Evolutionary conservation across 805 yeast genomes (phyloP), one percentile per base, ranked within the genome.

Genomic region (Komagataella mondaviorum): DNA sequence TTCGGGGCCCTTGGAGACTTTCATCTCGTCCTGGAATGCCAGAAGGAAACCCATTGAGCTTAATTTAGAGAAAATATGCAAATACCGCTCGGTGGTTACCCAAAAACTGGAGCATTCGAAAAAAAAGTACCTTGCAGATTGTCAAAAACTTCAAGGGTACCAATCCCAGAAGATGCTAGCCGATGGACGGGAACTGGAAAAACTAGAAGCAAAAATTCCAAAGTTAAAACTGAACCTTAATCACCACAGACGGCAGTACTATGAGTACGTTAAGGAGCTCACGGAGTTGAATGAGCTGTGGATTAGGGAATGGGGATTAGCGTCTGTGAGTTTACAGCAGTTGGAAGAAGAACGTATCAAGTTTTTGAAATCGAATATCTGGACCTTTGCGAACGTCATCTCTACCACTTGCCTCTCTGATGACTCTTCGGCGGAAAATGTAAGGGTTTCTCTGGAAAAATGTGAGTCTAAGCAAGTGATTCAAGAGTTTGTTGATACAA

Each of bases 401-500:
- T 85, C 95, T 6, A 73, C 87, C 0, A 72, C 81, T 2, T 88
- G 96, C 61, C 90, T 88, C 36, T 77, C 80, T 47, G 85, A 83
- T 59, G 96, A 88, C 60, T 83, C 79, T 55, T 74, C 85, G 7
- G 86, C 85, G 52, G 96, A 88, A 60, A 71, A 71, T 50, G 76
- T 89, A 12, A 75, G 96, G 52, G 62, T 79, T 6, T 64, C 78
- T 2, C 71, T 88, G 51, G 96, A 89, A 53, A 73, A 76, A 49
- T 82, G 89, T 57, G 83, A 80, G 17, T 78, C 86, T 6, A 68
- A 68, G 2, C 68, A 67, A 17, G 96, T 88, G 55, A 68, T 85
- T 18, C 68, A 70, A 24, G 63, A 65, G 2, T 86, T 80, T 63
- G 76, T 79, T 10, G 64, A 70, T 6, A 68, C 68, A 39, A 71